Evolutionary conservation across 108 stramenopile species (phyloP).

Genomic region (Bacterosira constricta): DNA sequence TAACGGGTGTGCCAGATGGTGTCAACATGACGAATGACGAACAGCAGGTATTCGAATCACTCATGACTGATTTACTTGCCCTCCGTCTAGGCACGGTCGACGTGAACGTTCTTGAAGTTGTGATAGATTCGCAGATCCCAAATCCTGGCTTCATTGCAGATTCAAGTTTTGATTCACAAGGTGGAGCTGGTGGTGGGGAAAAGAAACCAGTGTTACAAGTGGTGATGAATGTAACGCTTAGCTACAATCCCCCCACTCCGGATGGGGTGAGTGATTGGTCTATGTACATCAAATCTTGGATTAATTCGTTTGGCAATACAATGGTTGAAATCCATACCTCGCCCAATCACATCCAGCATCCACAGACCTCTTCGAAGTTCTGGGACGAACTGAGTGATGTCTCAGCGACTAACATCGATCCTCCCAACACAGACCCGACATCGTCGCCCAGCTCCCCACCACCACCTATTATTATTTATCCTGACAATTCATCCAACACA

Average conservation of each 20-base stretch:
- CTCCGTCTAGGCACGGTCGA: conserved; percentile 28
- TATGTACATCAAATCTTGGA: conserved; percentile 48
- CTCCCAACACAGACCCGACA: conserved; percentile 18
- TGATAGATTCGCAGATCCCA: conserved; percentile 25
- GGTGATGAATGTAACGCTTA: conserved; percentile 42
- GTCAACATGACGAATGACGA: conserved; percentile 42
- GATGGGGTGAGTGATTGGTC: conserved; percentile 48
- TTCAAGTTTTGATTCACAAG: conserved; percentile 18
- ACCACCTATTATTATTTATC: conserved; percentile 39
- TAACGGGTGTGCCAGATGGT: conserved; percentile 36
- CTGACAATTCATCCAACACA: conserved; percentile 10
- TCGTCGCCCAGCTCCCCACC: conserved; percentile 28
- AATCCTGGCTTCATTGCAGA: conserved; percentile 21
- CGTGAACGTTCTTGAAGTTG: conserved; percentile 19
- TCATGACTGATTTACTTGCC: conserved; percentile 36
- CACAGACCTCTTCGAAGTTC: conserved; percentile 39
- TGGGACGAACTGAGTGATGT: conserved; percentile 45
- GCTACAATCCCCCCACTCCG: conserved; percentile 33
- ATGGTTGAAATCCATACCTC: conserved; percentile 47
- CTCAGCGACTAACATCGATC: conserved; percentile 28
- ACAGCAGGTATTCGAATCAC: conserved; percentile 24
- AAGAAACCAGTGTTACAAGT: conserved; percentile 35
- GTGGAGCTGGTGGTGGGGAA: background rate
- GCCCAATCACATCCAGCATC: conserved; percentile 48
- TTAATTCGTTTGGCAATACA: conserved; percentile 46